Evolutionary conservation across 495 filamentous ascomycete genomes (phyloP), one percentile per base, ranked within the genome.

Genomic region (Xylaria flabelliformis): DNA sequence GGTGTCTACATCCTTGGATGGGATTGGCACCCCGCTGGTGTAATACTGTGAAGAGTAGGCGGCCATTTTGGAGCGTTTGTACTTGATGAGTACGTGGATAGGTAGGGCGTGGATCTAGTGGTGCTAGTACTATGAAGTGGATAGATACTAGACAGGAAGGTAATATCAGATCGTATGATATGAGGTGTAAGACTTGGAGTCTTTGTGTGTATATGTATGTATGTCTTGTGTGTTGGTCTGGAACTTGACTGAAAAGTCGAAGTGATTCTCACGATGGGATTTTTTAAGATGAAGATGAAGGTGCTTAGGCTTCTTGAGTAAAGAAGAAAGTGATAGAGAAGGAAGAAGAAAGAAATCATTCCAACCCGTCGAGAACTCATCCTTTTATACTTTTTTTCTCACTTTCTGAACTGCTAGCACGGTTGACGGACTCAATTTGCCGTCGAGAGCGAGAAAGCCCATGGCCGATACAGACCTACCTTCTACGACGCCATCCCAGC

Each of bases 351-450:
- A 79, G 81, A 71, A 55, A 77, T 41, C 51, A 73, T 71, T 68
- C 63, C 75, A 75, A 74, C 74, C 78, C 75, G 83, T 85, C 80
- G 77, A 85, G 73, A 78, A 82, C 75, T 74, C 68, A 78, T 82
- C 86, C 81, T 87, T 92, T 90, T 92, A 92, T 92, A 92, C 80
- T 81, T 87, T 79, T 89, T 61, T 36, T 12, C 29, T 58, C 13
- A 9, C 50, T 58, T 8, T 42, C 41, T 58, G 4, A 29, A 65
- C 41, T 41, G 34, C 29, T 7, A 62, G 58, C 32, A 64, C 44
- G 12, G 26, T 67, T 32, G 41, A 72, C 42, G 46, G 58, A 51
- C 26, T 70, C 50, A 48, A 26, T 55, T 21, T 50, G 58, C 58
- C 46, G 34, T 70, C 32, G n/a, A 51, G 32, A 56, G 44, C 68